Evolutionary conservation across 2,329 filamentous ascomycete genomes (phyloP).

Genomic region (Fusarium sp.): DNA sequence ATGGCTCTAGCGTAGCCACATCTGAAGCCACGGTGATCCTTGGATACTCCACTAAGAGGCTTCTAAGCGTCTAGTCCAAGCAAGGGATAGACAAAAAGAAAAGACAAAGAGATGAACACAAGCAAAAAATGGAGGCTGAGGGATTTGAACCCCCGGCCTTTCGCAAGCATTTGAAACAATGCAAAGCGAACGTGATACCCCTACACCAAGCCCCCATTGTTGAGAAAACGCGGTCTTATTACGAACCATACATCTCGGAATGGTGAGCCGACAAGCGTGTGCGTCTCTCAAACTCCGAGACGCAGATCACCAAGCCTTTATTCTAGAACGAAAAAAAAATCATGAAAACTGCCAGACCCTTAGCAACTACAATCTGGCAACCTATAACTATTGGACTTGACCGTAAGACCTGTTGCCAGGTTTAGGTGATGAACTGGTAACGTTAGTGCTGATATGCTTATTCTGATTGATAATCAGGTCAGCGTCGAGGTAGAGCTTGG

Average conservation of each 20-base stretch:
- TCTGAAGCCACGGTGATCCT: too few relatives aligned
- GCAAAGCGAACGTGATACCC: slow-evolving; percentile 23
- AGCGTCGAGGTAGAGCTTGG: neutral
- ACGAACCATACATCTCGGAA: too few relatives aligned
- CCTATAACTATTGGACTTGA: too few relatives aligned
- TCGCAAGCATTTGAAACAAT: slow-evolving; percentile 19
- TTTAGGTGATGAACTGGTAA: neutral
- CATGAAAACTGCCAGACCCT: too few relatives aligned
- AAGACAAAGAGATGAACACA: accelerated
- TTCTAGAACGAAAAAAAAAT: too few relatives aligned
- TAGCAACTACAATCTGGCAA: too few relatives aligned
- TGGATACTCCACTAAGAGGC: too few relatives aligned
- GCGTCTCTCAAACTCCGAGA: too few relatives aligned
- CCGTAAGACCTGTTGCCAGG: too few relatives aligned
- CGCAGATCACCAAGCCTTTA: too few relatives aligned
- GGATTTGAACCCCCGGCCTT: slow-evolving; percentile 24
- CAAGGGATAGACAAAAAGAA: neutral
- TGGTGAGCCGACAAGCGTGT: too few relatives aligned
- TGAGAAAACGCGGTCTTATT: neutral
- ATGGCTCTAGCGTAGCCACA: too few relatives aligned
- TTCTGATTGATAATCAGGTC: neutral
- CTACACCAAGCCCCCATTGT: slow-evolving; percentile 19
- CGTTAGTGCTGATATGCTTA: neutral
- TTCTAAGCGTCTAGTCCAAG: neutral
- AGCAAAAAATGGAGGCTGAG: slow-evolving; percentile 20